Evolutionary conservation across 768 basidiomycete species (phyloP).

Genomic region (Termitomyces sp.): DNA sequence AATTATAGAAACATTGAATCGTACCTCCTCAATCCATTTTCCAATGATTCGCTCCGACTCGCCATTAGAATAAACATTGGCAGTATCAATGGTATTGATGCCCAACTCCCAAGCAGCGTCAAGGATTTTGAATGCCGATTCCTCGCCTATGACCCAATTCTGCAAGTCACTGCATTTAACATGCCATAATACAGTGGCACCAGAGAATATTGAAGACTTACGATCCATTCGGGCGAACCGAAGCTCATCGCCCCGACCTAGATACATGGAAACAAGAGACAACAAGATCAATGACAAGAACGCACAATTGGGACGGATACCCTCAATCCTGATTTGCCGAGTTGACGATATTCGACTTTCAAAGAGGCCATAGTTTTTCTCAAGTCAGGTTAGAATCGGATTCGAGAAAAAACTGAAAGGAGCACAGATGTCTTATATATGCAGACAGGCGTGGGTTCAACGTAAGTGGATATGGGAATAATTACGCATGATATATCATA

Average conservation of each 20-base stretch:
- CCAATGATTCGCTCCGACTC: conserved; percentile 35
- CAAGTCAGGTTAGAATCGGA: too few relatives aligned
- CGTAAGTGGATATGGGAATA: too few relatives aligned
- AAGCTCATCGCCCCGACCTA: conserved; percentile 13
- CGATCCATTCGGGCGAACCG: conserved; percentile 10
- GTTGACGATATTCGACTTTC: conserved; percentile 10
- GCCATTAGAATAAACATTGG: conserved; percentile 32
- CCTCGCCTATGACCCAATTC: conserved; percentile 45
- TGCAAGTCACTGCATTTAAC: conserved; percentile 19
- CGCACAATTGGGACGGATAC: conserved; percentile 12
- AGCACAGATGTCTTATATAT: not conserved
- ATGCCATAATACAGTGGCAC: conserved; percentile 14
- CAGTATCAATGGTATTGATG: conserved; percentile 32
- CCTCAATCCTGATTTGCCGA: conserved; percentile 10
- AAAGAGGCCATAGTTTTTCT: not conserved
- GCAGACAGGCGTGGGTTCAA: not conserved
- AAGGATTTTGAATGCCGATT: conserved; percentile 31
- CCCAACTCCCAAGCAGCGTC: conserved; percentile 38
- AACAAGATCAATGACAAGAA: not conserved
- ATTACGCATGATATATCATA: too few relatives aligned
- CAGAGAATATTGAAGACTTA: not conserved
- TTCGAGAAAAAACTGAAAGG: not conserved
- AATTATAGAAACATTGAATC: not conserved
- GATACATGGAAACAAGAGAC: not conserved
- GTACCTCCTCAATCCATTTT: conserved; percentile 31